phyloP scores from a whole-genome alignment of 1,284 basidiomycete species.

The Fomitopsis palustris region DNA sequence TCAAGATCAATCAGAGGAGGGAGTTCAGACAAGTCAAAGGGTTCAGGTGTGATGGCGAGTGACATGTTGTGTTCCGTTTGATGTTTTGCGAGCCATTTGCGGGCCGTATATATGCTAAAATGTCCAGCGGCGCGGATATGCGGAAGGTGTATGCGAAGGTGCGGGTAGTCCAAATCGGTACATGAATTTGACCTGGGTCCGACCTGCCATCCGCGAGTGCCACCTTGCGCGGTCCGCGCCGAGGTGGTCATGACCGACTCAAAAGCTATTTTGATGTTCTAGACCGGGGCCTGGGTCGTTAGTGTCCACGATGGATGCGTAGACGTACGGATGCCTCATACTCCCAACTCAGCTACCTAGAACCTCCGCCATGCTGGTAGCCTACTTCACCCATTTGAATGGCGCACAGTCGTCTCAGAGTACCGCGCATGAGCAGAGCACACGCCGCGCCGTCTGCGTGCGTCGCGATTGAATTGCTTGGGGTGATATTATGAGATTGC shows the following conservation, averaged over 20 bases:
- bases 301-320: neutral
- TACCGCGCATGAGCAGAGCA: neutral
- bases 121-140: neutral
- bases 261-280: neutral
- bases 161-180: constrained; percentile 1
- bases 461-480: neutral
- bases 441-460: neutral
- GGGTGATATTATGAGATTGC: neutral
- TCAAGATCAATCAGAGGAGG: neutral
- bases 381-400: neutral
- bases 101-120: neutral
- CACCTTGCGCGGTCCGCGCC: neutral
- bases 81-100: neutral
- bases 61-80: neutral
- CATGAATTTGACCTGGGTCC: neutral
- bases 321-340: neutral
- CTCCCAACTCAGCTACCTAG: neutral
- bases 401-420: neutral
- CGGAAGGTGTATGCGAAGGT: neutral
- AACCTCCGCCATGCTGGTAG: neutral
- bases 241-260: neutral
- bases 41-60: no score
- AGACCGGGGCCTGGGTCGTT: neutral
- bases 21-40: neutral
- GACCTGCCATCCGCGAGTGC: neutral